Evolutionary conservation across 1,139 yeast genomes (phyloP), one percentile per base, ranked within the genome.

Genomic region (Wickerhamomyces sp.): DNA sequence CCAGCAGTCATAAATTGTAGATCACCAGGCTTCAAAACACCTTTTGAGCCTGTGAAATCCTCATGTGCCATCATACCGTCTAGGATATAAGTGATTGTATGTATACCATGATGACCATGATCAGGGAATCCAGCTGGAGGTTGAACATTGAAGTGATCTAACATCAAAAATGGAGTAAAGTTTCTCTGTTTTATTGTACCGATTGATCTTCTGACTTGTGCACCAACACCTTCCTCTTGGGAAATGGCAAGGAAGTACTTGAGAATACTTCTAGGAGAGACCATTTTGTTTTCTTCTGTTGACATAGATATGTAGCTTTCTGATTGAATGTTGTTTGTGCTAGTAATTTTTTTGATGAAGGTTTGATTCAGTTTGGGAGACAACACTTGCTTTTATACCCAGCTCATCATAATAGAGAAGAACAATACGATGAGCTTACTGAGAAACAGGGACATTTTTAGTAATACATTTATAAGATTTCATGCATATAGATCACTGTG

Each of bases 1-100:
- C 96, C 96, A 8, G 96, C 96, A 38, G 96, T 88, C 95, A 88
- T 88, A 57, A 88, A 87, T 62, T 88, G 96, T 47, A 88, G 66
- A 55, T 88, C 96, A 34, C 96, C 96, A 16, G 88, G 79, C 40
- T 76, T 73, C 37, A 88, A 64, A 16, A 86, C 69, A 36, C 96
- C 96, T 38, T 74, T 71, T 23, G 81, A 67, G 1, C 96, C 96
- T 3, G 95, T 85, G 64, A 87, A 86, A 58, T 88, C 96, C 58
- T 86, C 95, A 58, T 88, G 96, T 20, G 93, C 91, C 60, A 88
- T 66, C 39, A 76, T 78, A 32, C 96, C 96, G 37, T 75, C 68
- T 40, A 79, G 60, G 38, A 88, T 64, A 50, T 80, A 75, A 4
- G 95, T 82, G 42, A 88, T 77, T 20, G 96, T 88, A 59, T 86